Evolutionary conservation across 768 basidiomycete species (phyloP), one percentile per base, ranked within the genome.

Genomic region (Podaxis sp.): DNA sequence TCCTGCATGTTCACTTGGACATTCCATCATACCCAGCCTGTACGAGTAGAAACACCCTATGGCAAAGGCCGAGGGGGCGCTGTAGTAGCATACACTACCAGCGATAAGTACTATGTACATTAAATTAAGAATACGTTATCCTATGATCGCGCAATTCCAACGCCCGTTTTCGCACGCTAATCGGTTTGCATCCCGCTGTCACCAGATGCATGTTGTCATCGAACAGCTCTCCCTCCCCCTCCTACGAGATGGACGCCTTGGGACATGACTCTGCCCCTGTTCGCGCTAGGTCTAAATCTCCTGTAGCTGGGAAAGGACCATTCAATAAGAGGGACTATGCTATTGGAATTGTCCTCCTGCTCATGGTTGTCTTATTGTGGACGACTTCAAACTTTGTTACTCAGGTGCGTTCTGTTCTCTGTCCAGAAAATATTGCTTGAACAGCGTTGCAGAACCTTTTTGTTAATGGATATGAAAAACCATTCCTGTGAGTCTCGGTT

Each of bases 361-460:
- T 93, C 2, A 62, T 86, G 20, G 93, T 96, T 56, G 93, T 94
- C 40, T 64, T 92, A 38, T 82, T 97, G 12, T 98, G 96, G 96
- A 96, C 95, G 15, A 76, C 82, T 11, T 91, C 90, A 52, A 96
- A 89, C 73, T 96, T 95, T 70, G 79, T 96, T 44, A 95, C 90
- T 11, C 91, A 94, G 82, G 91, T 88, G 63, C 49, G 74, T 55
- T 36, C 22, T 37, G 24, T 28, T 20, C 4, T 22, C 17, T 22
- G 11, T 20, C 17, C 20, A 41, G n/a, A 26, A 10, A 15, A 8
- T 17, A n/a, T 56, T 30, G 41, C 33, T 48, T 59, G 6, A 56
- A 51, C 40, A 2, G 38, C 12, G 26, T 57, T 26, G 2, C 63
- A 85, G 86, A 77, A 81, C 62, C 69, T 85, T 28, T 84, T 82